These are phyloP conservation scores for Trichoderma pleuroti DNA, from an alignment of 2,329 filamentous ascomycete genomes.

Conservation along the genomic window DNA sequence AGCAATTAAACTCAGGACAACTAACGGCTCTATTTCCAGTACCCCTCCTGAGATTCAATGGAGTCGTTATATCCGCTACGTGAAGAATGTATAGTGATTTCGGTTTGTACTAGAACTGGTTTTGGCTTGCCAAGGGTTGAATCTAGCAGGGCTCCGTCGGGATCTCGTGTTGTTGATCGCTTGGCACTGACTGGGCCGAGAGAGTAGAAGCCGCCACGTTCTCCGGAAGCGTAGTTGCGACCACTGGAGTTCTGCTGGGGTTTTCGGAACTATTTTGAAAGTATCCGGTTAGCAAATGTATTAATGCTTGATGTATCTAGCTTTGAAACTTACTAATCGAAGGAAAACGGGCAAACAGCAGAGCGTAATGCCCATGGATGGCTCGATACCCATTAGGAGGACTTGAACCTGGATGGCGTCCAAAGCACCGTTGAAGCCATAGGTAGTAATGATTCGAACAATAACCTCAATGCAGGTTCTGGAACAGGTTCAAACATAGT, in stretches of 20 bases:
- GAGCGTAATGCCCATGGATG: slow-evolving; percentile 12
- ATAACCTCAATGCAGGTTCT: slow-evolving; percentile 11
- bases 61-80: slow-evolving; percentile 12
- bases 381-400: slow-evolving; percentile 8
- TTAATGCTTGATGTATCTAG: too few relatives aligned
- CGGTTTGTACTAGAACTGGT: slow-evolving; percentile 3
- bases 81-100: slow-evolving; percentile 10
- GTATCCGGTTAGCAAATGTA: background rate
- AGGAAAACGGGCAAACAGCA: slow-evolving; percentile 7
- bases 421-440: background rate
- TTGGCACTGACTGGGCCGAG: slow-evolving; percentile 8
- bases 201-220: slow-evolving; percentile 4
- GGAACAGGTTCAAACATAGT: background rate
- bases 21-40: background rate
- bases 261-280: background rate
- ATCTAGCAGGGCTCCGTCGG: slow-evolving; percentile 5
- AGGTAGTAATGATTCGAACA: slow-evolving; percentile 10
- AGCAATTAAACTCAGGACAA: background rate
- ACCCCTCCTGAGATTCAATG: slow-evolving; percentile 2
- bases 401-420: slow-evolving; percentile 7
- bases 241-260: background rate
- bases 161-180: slow-evolving; percentile 6
- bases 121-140: background rate
- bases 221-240: background rate
- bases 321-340: background rate